A percentile compares a stretch with the other conserved stretches of the same genome.
These are phyloP conservation scores for Phoma sp. DNA, from an alignment of 2,329 filamentous ascomycete species.

Conservation along the genomic window DNA sequence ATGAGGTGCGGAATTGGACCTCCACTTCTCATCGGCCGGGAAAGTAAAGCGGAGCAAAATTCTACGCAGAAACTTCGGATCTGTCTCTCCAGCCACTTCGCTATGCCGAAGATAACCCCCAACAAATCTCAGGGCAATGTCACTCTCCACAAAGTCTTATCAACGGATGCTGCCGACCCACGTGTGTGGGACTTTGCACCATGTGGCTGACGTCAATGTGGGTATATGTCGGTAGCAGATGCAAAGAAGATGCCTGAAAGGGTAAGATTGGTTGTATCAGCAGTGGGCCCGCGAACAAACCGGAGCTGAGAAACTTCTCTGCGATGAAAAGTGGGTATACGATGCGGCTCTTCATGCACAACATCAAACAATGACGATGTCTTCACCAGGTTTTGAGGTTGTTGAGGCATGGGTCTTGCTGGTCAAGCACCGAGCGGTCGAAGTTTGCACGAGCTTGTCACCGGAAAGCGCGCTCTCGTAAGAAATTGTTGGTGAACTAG, in stretches of 20 bases:
- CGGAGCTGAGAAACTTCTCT: constrained; percentile 19
- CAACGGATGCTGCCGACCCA: constrained; percentile 16
- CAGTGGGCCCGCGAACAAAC: constrained; percentile 17
- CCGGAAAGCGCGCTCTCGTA: neutral
- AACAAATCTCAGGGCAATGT: constrained; percentile 7
- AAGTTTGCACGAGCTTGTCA: constrained; percentile 11
- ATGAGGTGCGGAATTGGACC: constrained; percentile 5
- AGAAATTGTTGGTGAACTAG: neutral
- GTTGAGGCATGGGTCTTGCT: constrained; percentile 14
- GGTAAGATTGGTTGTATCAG: constrained; percentile 5
- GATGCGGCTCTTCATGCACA: constrained; percentile 12
- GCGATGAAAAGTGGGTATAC: constrained; percentile 15
- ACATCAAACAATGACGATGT: constrained; percentile 13
- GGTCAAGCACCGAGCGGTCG: constrained; percentile 10
- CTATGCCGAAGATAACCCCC: constrained; percentile 12
- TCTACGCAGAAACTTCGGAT: constrained; percentile 10
- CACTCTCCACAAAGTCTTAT: constrained; percentile 9
- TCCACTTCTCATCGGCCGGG: constrained; percentile 14
- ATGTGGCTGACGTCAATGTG: constrained; percentile 13
- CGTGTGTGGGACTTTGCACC: constrained; percentile 9
- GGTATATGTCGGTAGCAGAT: neutral
- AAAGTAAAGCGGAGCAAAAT: constrained; percentile 14
- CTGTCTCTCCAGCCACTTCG: constrained; percentile 1
- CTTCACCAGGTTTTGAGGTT: constrained; percentile 4
- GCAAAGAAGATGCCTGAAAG: constrained; percentile 7